These are phyloP conservation scores for Aristolochia californica DNA, from an alignment of 164 flowering plant species.

Conservation along the genomic window DNA sequence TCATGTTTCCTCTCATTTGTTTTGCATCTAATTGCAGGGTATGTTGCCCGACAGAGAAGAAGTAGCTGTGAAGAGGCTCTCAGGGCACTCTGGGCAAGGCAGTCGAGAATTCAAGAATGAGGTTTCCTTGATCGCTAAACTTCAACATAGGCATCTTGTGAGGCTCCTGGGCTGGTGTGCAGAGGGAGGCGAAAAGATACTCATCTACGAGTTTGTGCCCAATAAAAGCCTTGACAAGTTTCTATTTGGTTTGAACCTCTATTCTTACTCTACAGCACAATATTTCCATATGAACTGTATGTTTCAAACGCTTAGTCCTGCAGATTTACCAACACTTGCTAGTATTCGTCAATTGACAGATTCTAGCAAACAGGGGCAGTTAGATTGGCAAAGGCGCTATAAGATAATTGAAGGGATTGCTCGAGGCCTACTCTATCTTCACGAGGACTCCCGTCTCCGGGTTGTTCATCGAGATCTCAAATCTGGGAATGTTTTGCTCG, in stretches of 20 bases:
- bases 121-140: slow-evolving; percentile 19
- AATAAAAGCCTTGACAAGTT: slow-evolving; percentile 31
- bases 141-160: slow-evolving; percentile 33
- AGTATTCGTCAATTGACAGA: no score
- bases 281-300: no score
- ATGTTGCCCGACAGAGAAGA: no score
- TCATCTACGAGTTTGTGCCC: slow-evolving; percentile 30
- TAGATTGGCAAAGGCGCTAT: slow-evolving; percentile 19
- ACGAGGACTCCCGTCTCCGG: slow-evolving; percentile 38
- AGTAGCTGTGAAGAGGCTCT: slow-evolving; percentile 3
- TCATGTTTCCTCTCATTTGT: not conserved
- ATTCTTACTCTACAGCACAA: not conserved
- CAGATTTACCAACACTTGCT: no score
- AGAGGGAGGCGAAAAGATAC: slow-evolving; percentile 24
- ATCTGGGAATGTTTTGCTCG: slow-evolving; percentile 44
- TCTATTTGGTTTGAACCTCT: slow-evolving; percentile 15
- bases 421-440: slow-evolving; percentile 48
- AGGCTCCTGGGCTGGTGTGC: slow-evolving; percentile 26
- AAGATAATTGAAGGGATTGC: slow-evolving; percentile 31
- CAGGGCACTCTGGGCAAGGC: not conserved
- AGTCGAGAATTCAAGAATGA: slow-evolving; percentile 22
- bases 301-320: not conserved
- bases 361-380: not conserved
- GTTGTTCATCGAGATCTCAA: slow-evolving; percentile 55
- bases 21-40: slow-evolving; percentile 5